phyloP scores from a whole-genome alignment of 2,329 filamentous ascomycete genomes.

The Cordyceps militaris region DNA sequence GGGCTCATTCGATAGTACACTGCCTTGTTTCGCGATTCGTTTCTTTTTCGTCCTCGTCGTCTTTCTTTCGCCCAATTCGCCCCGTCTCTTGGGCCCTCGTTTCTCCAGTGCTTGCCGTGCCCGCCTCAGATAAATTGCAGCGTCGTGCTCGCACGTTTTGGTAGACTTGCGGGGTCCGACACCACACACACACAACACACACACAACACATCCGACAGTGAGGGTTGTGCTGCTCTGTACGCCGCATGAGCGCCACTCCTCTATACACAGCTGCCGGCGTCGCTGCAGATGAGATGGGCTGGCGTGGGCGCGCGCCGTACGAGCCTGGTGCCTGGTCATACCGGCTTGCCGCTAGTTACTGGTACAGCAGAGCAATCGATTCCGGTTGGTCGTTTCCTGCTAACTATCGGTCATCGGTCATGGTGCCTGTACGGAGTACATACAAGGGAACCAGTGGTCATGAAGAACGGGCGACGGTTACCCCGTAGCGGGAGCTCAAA shows the following conservation, averaged over 20 bases:
- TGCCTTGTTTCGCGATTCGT: constrained; percentile 2
- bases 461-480: background rate
- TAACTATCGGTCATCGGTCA: background rate
- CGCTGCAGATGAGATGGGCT: constrained; percentile 9
- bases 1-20: background rate
- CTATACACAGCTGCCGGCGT: background rate
- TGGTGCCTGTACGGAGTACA: background rate
- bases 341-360: background rate
- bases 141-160: background rate
- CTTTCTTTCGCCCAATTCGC: background rate
- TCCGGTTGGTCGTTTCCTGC: background rate
- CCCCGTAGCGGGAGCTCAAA: background rate
- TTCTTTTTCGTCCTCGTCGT: background rate
- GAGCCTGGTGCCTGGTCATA: background rate
- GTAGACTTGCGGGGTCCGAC: background rate
- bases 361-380: background rate
- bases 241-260: background rate
- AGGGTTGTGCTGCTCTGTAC: background rate
- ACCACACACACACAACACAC: background rate
- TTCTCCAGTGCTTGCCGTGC: background rate
- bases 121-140: constrained; percentile 5
- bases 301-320: background rate
- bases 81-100: background rate
- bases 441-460: background rate
- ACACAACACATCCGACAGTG: background rate